Percentiles rank a stretch among this genome's conserved stretches.
These are phyloP conservation scores for Vitis vinifera DNA, from an alignment of 164 flowering plant species.

Conservation along the genomic window DNA sequence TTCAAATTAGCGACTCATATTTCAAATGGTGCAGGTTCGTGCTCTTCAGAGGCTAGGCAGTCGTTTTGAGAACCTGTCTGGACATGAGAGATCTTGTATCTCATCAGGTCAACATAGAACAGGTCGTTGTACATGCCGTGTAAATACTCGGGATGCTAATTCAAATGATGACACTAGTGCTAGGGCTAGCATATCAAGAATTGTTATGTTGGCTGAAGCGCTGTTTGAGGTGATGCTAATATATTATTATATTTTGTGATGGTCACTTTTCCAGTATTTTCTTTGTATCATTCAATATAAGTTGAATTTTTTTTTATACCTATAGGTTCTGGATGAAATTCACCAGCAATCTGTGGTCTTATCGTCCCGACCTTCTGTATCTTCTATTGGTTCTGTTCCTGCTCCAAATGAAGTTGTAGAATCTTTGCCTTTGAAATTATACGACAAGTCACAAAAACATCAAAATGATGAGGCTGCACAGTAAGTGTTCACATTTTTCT, in stretches of 20 bases:
- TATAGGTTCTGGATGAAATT: conserved; percentile 98
- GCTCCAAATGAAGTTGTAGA: conserved; percentile 93
- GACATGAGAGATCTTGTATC: conserved; percentile 88
- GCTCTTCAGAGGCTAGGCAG: conserved; percentile 92
- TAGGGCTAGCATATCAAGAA: conserved; percentile 94
- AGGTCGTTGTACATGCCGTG: conserved; percentile 77
- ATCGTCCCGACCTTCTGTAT: conserved; percentile 81
- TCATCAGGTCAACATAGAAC: conserved; percentile 83
- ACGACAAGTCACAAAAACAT: conserved; percentile 50
- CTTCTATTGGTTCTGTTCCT: conserved; percentile 89
- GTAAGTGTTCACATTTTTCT: conserved; percentile 47
- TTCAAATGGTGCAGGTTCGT: conserved; percentile 57
- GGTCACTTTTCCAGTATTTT: neutral
- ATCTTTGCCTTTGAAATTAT: conserved; percentile 68
- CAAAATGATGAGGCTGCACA: conserved; percentile 73
- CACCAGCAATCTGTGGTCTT: conserved; percentile 97
- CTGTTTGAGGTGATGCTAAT: conserved; percentile 74
- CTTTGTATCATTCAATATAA: conserved; percentile 5
- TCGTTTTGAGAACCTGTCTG: conserved; percentile 89
- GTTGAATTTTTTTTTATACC: conserved; percentile 26
- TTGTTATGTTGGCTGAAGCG: conserved; percentile 97
- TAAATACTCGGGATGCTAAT: conserved; percentile 39
- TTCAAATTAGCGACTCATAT: neutral
- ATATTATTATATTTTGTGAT: conserved; percentile 1
- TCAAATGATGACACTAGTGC: conserved; percentile 66